Conservation (phyloP, 768 basidiomycete species). For the Hygrophorus russula region DNA sequence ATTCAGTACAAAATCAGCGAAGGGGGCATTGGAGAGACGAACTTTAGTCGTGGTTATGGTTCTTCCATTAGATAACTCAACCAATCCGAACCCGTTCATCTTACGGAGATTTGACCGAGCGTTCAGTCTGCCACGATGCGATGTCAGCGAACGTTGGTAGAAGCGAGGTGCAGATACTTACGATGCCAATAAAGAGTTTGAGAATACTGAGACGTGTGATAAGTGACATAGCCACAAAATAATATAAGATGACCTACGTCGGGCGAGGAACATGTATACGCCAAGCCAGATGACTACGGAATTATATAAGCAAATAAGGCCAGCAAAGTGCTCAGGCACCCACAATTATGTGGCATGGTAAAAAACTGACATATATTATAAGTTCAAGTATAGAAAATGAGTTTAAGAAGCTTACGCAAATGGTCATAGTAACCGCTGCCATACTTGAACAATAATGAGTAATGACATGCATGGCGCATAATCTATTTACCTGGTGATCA, state of each 20-base stretch:
- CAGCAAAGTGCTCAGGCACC: not conserved
- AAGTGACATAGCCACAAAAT: not conserved
- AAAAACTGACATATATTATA: not conserved
- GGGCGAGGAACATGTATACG: slow-evolving; percentile 4
- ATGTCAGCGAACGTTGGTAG: not conserved
- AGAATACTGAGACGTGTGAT: not conserved
- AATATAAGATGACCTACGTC: not conserved
- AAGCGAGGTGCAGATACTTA: not conserved
- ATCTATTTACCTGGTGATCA: slow-evolving; percentile 6
- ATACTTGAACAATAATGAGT: slow-evolving; percentile 2
- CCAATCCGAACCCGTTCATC: too few species aligned
- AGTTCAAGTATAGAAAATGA: not conserved
- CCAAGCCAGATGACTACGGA: slow-evolving; percentile 2
- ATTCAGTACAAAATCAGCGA: too few species aligned
- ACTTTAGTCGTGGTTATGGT: too few species aligned
- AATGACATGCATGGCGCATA: not conserved
- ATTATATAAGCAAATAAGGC: too few species aligned
- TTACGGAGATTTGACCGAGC: not conserved
- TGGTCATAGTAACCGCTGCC: slow-evolving; percentile 3
- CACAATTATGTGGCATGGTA: slow-evolving; percentile 5
- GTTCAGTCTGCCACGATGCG: not conserved
- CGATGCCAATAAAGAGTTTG: slow-evolving; percentile 5
- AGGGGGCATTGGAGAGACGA: too few species aligned
- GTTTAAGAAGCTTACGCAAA: slow-evolving; percentile 2
- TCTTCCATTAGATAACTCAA: too few species aligned